These are phyloP conservation scores for Zymoseptoria crescenta DNA, from an alignment of 2,329 filamentous ascomycete genomes.

Conservation along the genomic window DNA sequence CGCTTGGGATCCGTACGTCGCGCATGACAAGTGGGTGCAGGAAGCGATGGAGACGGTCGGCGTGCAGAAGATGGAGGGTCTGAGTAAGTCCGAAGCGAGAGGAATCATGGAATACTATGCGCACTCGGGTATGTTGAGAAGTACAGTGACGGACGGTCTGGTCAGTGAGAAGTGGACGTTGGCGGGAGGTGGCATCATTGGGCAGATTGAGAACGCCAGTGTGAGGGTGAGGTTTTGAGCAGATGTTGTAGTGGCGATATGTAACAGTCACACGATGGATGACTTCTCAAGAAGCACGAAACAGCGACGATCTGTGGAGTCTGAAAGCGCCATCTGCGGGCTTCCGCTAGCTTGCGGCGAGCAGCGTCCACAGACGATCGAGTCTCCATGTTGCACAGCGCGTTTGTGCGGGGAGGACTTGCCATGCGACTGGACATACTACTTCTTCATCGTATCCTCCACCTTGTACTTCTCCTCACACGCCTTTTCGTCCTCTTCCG, in stretches of 20 bases:
- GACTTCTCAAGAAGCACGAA: neutral
- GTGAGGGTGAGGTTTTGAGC: slow-evolving; percentile 36
- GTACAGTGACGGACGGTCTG: slow-evolving; percentile 59
- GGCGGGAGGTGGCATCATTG: slow-evolving; percentile 71
- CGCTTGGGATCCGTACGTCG: slow-evolving; percentile 45
- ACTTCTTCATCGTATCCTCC: slow-evolving; percentile 12
- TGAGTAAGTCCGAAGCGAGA: slow-evolving; percentile 67
- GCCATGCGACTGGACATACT: neutral
- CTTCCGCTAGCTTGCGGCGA: neutral
- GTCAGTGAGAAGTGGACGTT: slow-evolving; percentile 80
- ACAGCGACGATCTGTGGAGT: neutral
- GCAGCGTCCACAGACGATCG: neutral
- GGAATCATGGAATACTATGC: slow-evolving; percentile 91
- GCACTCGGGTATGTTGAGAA: slow-evolving; percentile 68
- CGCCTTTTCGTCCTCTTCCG: slow-evolving; percentile 65
- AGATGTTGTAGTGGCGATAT: neutral
- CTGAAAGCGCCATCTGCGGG: neutral
- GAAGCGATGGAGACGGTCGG: slow-evolving; percentile 36
- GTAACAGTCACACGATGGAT: neutral
- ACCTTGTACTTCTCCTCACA: slow-evolving; percentile 15
- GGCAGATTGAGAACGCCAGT: slow-evolving; percentile 70
- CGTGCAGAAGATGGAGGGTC: slow-evolving; percentile 52
- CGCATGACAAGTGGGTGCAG: slow-evolving; percentile 46
- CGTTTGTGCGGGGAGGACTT: neutral
- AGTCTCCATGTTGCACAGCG: neutral